Conservation (phyloP, 2,329 filamentous ascomycete species). For the Chalaropsis ovoidea region DNA sequence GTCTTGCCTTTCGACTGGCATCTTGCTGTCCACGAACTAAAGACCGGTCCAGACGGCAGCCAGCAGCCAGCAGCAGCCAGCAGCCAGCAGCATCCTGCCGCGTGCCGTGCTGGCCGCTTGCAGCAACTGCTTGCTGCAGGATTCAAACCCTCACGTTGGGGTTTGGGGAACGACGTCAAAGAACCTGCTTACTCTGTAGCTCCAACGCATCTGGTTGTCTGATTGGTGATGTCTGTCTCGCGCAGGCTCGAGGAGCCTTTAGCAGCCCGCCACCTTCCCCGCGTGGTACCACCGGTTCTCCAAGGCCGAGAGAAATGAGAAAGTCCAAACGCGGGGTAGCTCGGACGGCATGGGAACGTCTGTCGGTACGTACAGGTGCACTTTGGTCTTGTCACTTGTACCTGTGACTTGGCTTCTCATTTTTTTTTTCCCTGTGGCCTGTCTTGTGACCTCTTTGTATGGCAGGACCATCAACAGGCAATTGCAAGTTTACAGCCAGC, state of each 20-base stretch:
- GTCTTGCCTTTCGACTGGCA: conserved; percentile 11
- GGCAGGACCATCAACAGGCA: background rate
- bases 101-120: conserved; percentile 2
- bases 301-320: background rate
- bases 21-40: conserved; percentile 8
- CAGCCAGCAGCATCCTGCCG: background rate
- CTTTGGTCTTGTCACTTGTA: background rate
- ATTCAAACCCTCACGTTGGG: background rate
- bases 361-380: no score
- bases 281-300: background rate
- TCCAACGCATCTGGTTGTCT: background rate
- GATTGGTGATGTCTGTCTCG: background rate
- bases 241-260: background rate
- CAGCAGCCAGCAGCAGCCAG: background rate
- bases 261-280: conserved; percentile 5
- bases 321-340: conserved; percentile 10
- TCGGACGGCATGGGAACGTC: background rate
- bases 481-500: background rate
- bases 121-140: background rate
- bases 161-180: background rate
- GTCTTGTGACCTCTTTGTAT: background rate
- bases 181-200: background rate
- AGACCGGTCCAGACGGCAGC: background rate
- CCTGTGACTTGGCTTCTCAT: background rate
- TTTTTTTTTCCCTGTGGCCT: no score